Percentiles rank a stretch among this genome's conserved stretches.
These are phyloP conservation scores for Diaporthe caulivora DNA, from an alignment of 2,329 filamentous ascomycete genomes.

Conservation along the genomic window DNA sequence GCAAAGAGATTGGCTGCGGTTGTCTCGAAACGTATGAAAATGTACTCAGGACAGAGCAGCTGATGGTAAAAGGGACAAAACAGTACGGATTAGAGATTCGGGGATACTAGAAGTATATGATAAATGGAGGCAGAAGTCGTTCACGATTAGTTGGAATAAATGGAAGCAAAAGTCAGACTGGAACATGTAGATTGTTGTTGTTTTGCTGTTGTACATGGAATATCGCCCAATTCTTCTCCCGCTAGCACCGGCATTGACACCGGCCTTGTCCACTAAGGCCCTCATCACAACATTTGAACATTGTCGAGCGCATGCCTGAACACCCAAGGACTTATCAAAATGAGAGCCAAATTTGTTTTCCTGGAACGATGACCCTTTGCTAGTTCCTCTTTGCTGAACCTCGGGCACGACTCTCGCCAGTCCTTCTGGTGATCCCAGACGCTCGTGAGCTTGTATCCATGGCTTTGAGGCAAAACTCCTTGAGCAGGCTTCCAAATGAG, in stretches of 20 bases:
- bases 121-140: background rate
- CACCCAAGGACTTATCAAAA: background rate
- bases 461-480: slow-evolving; percentile 23
- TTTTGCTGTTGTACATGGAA: background rate
- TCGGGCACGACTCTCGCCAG: background rate
- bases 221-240: background rate
- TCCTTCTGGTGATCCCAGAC: slow-evolving; percentile 17
- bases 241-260: background rate
- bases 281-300: background rate
- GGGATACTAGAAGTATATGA: background rate
- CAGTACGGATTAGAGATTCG: background rate
- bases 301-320: background rate
- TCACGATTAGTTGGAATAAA: background rate
- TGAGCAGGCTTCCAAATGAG: slow-evolving; percentile 14
- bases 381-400: background rate
- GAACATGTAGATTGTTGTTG: background rate
- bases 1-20: no score
- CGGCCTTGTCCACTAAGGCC: background rate
- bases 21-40: background rate
- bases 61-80: no score
- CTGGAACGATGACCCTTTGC: background rate
- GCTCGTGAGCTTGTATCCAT: slow-evolving; percentile 24
- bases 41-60: background rate
- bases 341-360: no score
- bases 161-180: background rate